phyloP scores from a whole-genome alignment of 352 stramenopile genomes.

The Globisporangium sylvaticum region DNA sequence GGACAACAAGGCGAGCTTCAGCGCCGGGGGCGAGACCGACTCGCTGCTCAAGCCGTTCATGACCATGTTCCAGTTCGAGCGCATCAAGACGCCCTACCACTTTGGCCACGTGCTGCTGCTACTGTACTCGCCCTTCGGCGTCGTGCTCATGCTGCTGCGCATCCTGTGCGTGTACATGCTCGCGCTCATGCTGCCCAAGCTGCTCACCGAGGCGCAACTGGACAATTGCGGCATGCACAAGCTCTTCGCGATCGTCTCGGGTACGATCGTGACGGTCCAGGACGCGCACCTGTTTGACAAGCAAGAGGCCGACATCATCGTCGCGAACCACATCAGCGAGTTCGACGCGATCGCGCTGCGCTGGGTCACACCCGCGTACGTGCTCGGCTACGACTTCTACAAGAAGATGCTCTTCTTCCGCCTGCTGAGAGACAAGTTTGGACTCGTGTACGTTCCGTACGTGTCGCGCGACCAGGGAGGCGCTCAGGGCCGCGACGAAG shows the following conservation, averaged over 20 bases:
- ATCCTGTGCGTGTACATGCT: conserved; percentile 32
- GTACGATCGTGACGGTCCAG: conserved; percentile 40
- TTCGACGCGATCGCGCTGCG: conserved; percentile 58
- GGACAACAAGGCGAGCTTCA: conserved; percentile 20
- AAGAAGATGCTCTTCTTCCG: conserved; percentile 74
- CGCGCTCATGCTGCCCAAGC: conserved; percentile 36
- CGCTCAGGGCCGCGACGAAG: conserved; percentile 36
- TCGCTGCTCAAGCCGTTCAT: conserved; percentile 34
- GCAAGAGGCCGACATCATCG: conserved; percentile 38
- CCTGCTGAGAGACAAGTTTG: conserved; percentile 53
- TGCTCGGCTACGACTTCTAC: conserved; percentile 84
- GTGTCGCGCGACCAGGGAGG: conserved; percentile 55
- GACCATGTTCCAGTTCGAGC: conserved; percentile 71
- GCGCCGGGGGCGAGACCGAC: conserved; percentile 27
- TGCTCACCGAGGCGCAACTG: conserved; percentile 47
- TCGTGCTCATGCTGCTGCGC: conserved; percentile 44
- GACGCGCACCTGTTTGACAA: conserved; percentile 34
- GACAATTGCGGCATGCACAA: conserved; percentile 35
- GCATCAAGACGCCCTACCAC: conserved; percentile 45
- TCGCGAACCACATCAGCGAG: conserved; percentile 77
- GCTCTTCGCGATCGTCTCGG: conserved; percentile 37
- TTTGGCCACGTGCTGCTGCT: conserved; percentile 43
- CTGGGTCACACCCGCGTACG: conserved; percentile 38
- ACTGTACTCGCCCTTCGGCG: conserved; percentile 53
- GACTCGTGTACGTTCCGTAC: conserved; percentile 67